Base-by-base conservation (phyloP, 2,329 filamentous ascomycete genomes). In the Neopestalotiopsis clavispora region DNA sequence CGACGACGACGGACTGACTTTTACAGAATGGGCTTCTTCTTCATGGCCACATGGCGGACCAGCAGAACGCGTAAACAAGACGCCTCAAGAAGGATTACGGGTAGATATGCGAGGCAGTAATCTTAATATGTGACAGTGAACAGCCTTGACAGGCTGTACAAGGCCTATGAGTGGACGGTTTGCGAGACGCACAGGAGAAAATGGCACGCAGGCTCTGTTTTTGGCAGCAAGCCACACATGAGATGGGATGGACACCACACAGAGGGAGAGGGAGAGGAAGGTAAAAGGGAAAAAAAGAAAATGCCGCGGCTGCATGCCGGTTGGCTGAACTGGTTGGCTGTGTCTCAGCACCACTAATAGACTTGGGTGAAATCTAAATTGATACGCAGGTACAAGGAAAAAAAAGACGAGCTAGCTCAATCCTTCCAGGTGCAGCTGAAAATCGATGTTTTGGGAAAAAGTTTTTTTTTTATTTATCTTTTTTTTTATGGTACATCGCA, bases 81-180 rank as follows among this genome's bases (percentile, higher is more conserved):
- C n/a, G 45, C 17, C 45, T 20, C 45, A 17, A 52, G 45, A 52
- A 23, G n/a, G 45, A 17, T 52, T 52, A 20, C 17, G 45, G 45
- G 45, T n/a, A 52, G 45, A 59, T 59, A 30, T 59, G 23, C 23
- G 57, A 17, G 57, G 30, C 30, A 4, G 30, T 17, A 61, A 34
- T 20, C 17, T n/a, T 13, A 38, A 38, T 30, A 20, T 38, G 34
- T 34, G n/a, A 20, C 28, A 20, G n/a, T 9, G 28, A 20, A 30
- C 23, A 38, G 34, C 23, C 23, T 28, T 28, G 23, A 28, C 23
- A 28, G 34, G 10, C 34, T 38, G 13, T 61, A n/a, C 30, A 61
- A 17, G 32, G n/a, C 32, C 38, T 13, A 61, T 61, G 59, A 61
- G 30, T 61, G 59, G 59, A 13, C 59, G 32, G 32, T 61, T 61